These are phyloP conservation scores for Coemansia sp. DNA, from an alignment of 192 early-diverging fungal species.

Conservation along the genomic window DNA sequence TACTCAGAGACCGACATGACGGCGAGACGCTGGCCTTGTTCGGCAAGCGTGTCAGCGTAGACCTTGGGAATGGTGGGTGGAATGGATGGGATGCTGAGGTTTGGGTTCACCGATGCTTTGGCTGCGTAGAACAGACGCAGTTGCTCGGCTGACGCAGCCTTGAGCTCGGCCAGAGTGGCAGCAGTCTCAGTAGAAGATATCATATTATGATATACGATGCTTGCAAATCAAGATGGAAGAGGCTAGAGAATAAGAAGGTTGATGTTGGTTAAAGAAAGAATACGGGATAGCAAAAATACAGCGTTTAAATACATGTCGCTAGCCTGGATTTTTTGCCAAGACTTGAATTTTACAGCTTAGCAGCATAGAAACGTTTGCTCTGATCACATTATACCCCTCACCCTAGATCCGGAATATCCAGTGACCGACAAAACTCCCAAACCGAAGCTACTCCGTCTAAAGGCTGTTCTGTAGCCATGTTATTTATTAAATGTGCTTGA, in stretches of 20 bases:
- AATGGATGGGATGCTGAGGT: constrained; percentile 20
- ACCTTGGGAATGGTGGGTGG: constrained; percentile 23
- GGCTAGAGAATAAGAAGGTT: not conserved
- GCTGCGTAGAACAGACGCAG: constrained; percentile 30
- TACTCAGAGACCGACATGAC: constrained; percentile 52
- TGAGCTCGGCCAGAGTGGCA: not conserved
- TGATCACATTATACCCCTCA: not conserved
- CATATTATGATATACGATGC: not conserved
- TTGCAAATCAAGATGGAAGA: not conserved
- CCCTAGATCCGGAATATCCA: not conserved
- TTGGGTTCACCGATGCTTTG: constrained; percentile 31
- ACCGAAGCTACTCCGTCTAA: not conserved
- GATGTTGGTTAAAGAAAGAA: not conserved
- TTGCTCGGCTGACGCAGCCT: constrained; percentile 13
- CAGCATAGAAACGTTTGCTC: too few relatives aligned
- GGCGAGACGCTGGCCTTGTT: constrained; percentile 8
- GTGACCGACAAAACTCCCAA: not conserved
- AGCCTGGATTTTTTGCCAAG: constrained; percentile 8
- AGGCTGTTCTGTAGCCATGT: not conserved
- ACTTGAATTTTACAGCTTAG: not conserved
- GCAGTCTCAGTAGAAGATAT: not conserved
- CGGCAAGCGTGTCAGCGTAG: constrained; percentile 11
- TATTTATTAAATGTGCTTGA: not conserved
- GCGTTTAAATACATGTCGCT: not conserved
- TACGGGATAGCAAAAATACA: not conserved